Evolutionary conservation across 1,139 yeast genomes (phyloP).

Genomic region (Yamadazyma trypodendri): DNA sequence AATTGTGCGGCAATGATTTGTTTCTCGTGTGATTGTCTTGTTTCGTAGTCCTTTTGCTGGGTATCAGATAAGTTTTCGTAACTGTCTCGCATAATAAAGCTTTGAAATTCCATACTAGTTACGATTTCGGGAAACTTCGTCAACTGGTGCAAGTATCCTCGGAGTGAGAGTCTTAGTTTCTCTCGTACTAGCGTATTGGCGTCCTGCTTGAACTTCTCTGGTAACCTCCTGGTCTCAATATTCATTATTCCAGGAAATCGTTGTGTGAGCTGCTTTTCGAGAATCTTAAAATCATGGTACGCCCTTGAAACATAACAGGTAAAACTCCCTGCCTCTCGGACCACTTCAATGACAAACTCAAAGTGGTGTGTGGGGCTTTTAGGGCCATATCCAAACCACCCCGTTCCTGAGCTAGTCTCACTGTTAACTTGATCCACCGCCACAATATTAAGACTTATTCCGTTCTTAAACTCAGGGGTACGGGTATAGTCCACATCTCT

Average conservation of each 20-base stretch:
- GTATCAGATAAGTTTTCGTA: conserved; percentile 25
- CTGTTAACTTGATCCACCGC: conserved; percentile 47
- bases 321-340: conserved; percentile 15
- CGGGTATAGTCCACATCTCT: conserved; percentile 36
- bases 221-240: conserved; percentile 52
- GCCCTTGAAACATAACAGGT: conserved; percentile 55
- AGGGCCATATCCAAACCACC: conserved; percentile 7
- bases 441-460: conserved; percentile 59
- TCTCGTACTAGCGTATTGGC: conserved; percentile 40
- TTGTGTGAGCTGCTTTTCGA: conserved; percentile 36
- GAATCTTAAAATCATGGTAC: conserved; percentile 61
- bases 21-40: conserved; percentile 60
- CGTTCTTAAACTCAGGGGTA: conserved; percentile 49
- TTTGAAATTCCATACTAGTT: conserved; percentile 47
- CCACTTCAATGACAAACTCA: conserved; percentile 45
- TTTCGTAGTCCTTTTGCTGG: conserved; percentile 55
- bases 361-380: conserved; percentile 27
- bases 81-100: conserved; percentile 48
- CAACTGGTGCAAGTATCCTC: conserved; percentile 66
- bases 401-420: background rate
- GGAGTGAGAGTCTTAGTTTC: conserved; percentile 67
- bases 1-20: conserved; percentile 62
- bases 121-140: conserved; percentile 55
- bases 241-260: conserved; percentile 65
- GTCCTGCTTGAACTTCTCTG: conserved; percentile 48